A percentile compares a stretch with the other conserved stretches of the same genome.
Conservation (phyloP, 306 rosid genomes). For the Vigna radiata region DNA sequence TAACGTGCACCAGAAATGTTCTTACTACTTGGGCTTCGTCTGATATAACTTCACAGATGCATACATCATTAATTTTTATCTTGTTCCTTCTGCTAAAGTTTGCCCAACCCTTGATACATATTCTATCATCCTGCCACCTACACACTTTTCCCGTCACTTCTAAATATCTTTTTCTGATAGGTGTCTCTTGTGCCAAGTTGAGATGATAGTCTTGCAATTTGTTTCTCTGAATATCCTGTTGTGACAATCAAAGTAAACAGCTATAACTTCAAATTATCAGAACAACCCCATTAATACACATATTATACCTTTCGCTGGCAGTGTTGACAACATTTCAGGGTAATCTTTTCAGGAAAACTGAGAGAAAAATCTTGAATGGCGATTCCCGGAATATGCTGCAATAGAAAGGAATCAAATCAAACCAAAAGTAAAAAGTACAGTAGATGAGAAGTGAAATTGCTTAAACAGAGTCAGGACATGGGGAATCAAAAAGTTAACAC, state of each 20-base stretch:
- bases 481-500: not conserved
- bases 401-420: not conserved
- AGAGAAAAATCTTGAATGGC: slow-evolving; percentile 13
- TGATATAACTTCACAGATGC: slow-evolving; percentile 45
- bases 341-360: slow-evolving; percentile 1
- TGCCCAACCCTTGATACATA: slow-evolving; percentile 25
- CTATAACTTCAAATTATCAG: not conserved
- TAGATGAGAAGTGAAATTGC: not conserved
- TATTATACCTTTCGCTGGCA: slow-evolving; percentile 35
- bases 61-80: slow-evolving; percentile 15
- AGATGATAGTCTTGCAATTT: not conserved
- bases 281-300: not conserved
- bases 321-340: slow-evolving; percentile 37
- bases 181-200: not conserved
- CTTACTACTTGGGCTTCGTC: not conserved
- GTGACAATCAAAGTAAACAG: not conserved
- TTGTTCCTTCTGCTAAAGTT: slow-evolving; percentile 22
- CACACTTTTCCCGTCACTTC: not conserved
- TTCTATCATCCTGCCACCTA: slow-evolving; percentile 35
- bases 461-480: not conserved
- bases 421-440: slow-evolving; percentile 14
- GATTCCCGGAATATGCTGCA: slow-evolving; percentile 37
- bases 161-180: not conserved
- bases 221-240: slow-evolving; percentile 18
- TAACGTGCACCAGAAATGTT: slow-evolving; percentile 38